These are phyloP conservation scores for Solanum piurae DNA, from an alignment of 257 asterid genomes.

Conservation along the genomic window DNA sequence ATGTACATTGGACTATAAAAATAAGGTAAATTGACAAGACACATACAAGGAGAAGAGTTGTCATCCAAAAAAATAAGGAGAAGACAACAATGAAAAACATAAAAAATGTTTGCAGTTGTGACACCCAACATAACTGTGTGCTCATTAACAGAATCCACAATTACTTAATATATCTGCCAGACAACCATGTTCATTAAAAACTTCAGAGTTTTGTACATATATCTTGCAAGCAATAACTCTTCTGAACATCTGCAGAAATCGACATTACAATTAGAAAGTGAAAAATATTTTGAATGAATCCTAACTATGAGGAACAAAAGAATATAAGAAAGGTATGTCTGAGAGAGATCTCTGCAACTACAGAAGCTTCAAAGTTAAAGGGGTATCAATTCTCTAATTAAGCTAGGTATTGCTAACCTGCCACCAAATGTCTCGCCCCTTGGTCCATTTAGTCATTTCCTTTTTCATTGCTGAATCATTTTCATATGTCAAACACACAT, in stretches of 20 bases:
- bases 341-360: background rate
- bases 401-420: conserved; percentile 41
- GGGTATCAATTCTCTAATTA: background rate
- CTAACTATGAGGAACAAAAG: background rate
- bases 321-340: background rate
- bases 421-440: conserved; percentile 95
- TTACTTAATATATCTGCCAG: background rate
- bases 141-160: background rate
- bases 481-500: conserved; percentile 74
- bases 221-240: background rate
- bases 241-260: background rate
- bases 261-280: background rate
- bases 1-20: background rate
- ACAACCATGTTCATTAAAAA: background rate
- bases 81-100: background rate
- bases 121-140: background rate
- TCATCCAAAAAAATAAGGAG: background rate
- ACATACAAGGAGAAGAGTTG: background rate
- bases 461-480: conserved; percentile 70
- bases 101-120: background rate
- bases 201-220: background rate
- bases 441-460: conserved; percentile 70
- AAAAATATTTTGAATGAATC: background rate
- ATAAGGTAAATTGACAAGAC: background rate
- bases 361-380: background rate